These are phyloP conservation scores for Chlorella ohadii DNA, from an alignment of 139 green algal genomes.

Conservation along the genomic window DNA sequence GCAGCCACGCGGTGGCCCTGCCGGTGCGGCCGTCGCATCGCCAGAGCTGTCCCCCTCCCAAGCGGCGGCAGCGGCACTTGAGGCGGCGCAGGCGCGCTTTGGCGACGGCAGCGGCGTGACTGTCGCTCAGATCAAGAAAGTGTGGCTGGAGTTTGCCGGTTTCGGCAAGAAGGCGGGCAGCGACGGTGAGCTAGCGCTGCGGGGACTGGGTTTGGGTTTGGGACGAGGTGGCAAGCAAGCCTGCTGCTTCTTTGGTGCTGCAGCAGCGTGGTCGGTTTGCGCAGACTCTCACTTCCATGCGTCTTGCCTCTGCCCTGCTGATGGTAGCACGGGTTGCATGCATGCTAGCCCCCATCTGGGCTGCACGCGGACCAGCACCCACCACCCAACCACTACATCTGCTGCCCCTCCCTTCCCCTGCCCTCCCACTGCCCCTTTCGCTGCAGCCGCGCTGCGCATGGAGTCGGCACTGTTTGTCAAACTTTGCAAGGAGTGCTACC, in stretches of 20 bases:
- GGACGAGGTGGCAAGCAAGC: too few species aligned
- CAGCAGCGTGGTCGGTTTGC: too few species aligned
- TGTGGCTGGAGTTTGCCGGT: constrained; percentile 20
- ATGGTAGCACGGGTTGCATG: too few species aligned
- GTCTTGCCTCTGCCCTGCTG: too few species aligned
- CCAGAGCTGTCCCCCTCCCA: neutral
- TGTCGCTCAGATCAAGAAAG: neutral
- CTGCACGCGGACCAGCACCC: too few species aligned
- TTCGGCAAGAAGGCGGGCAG: constrained; percentile 20
- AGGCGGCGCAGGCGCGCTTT: neutral
- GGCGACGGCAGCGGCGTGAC: neutral
- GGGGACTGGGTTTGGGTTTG: too few species aligned
- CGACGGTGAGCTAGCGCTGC: neutral
- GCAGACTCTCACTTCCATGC: too few species aligned
- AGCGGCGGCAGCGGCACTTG: neutral
- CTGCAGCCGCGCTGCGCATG: constrained; percentile 23
- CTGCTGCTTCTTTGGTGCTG: too few species aligned
- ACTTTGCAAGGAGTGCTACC: constrained; percentile 28
- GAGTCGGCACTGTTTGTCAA: constrained; percentile 17
- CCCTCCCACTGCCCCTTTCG: neutral
- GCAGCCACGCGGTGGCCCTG: neutral
- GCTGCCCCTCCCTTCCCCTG: too few species aligned
- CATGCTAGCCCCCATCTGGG: too few species aligned
- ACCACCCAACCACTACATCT: too few species aligned
- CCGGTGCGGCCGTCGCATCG: neutral